phyloP scores from a whole-genome alignment of 2,329 filamentous ascomycete genomes.

The Alternaria hordeiaustralica region DNA sequence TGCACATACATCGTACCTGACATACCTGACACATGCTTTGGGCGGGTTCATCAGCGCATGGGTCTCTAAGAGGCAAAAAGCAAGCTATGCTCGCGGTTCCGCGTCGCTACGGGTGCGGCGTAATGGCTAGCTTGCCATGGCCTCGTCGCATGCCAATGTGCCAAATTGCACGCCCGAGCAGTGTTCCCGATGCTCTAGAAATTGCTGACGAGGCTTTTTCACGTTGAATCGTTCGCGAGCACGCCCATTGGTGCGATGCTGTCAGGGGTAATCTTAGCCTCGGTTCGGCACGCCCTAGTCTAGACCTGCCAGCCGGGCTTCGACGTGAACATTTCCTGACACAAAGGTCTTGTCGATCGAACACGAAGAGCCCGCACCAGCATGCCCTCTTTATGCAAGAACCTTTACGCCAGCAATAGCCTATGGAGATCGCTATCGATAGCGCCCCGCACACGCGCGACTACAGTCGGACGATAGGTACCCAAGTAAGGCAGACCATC shows the following conservation, averaged over 20 bases:
- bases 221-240: constrained; percentile 8
- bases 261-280: constrained; percentile 21
- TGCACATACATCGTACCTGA: background rate
- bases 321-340: constrained; percentile 24
- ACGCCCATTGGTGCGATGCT: constrained; percentile 17
- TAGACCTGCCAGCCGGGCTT: constrained; percentile 14
- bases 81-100: background rate
- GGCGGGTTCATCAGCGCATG: background rate
- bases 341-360: constrained; percentile 15
- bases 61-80: background rate
- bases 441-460: constrained; percentile 2
- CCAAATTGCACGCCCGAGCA: constrained; percentile 1
- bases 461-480: background rate
- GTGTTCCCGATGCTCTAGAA: constrained; percentile 13
- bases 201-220: constrained; percentile 25
- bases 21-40: background rate
- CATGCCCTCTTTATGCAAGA: background rate
- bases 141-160: constrained; percentile 5
- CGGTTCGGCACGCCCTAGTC: constrained; percentile 37
- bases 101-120: background rate
- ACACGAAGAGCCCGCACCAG: constrained; percentile 10
- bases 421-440: constrained; percentile 1
- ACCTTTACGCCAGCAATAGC: background rate
- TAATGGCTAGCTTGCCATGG: constrained; percentile 2
- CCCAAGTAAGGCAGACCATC: background rate